Percentiles rank a stretch among this genome's conserved stretches.
Evolutionary conservation across 78 protist species (phyloP).

Genomic region (Isochrysis galbana): DNA sequence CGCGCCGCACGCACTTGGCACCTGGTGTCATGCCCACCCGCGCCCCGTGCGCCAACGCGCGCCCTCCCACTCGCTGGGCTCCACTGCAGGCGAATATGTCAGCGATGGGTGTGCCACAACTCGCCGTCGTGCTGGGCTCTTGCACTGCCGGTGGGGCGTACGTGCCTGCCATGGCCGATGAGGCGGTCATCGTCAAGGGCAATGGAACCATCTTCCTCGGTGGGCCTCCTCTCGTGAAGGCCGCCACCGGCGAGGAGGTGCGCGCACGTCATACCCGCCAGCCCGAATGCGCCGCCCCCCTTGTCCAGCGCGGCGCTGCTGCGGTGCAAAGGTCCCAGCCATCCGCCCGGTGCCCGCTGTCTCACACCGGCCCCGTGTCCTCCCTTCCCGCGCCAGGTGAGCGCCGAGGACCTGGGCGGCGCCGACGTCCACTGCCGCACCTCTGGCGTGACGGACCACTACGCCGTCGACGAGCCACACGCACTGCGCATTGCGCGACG

Average conservation of each 20-base stretch:
- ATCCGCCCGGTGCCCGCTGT: too few species aligned
- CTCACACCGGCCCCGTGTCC: too few species aligned
- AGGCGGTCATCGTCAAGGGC: slow-evolving; percentile 82
- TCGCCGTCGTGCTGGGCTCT: slow-evolving; percentile 95
- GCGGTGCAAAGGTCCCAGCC: too few species aligned
- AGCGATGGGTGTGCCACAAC: slow-evolving; percentile 83
- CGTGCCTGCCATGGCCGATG: slow-evolving; percentile 97
- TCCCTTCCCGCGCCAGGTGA: too few species aligned
- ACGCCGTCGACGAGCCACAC: slow-evolving; percentile 86
- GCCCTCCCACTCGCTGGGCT: not conserved
- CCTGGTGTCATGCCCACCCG: not conserved
- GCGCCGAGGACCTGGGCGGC: slow-evolving; percentile 92
- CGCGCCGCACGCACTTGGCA: slow-evolving; percentile 62
- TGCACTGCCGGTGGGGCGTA: slow-evolving; percentile 98
- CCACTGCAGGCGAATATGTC: slow-evolving; percentile 19
- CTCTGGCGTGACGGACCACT: slow-evolving; percentile 92
- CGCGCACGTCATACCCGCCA: too few species aligned
- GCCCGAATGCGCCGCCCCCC: too few species aligned
- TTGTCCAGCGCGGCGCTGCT: too few species aligned
- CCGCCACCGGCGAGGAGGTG: slow-evolving; percentile 93
- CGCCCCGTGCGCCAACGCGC: too few species aligned
- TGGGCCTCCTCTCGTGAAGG: slow-evolving; percentile 95
- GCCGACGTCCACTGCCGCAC: slow-evolving; percentile 89
- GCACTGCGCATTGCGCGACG: slow-evolving; percentile 67
- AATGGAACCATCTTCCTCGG: slow-evolving; percentile 94